Evolutionary conservation across 805 yeast species (phyloP).

Genomic region (Kluyveromyces siamensis): DNA sequence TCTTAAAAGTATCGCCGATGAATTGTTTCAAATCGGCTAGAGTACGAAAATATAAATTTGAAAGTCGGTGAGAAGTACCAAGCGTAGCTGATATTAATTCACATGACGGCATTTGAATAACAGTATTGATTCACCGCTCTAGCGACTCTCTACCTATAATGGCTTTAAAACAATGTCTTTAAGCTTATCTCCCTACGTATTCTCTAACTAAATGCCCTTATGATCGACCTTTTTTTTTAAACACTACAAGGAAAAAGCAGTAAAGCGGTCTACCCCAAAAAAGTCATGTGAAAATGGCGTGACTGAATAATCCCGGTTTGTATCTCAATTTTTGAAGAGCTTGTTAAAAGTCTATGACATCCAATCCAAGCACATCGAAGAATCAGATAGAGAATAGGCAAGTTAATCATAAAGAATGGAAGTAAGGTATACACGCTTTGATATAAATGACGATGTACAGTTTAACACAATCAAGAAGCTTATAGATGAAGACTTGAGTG

Average conservation of each 20-base stretch:
- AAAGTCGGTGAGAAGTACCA: background rate
- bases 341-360: too few relatives aligned
- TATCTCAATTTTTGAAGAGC: too few relatives aligned
- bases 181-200: background rate
- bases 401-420: background rate
- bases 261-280: too few relatives aligned
- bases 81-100: background rate
- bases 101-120: background rate
- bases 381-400: too few relatives aligned
- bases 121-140: background rate
- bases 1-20: constrained; percentile 33
- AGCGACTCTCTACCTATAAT: background rate
- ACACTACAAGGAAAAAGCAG: background rate
- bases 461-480: constrained; percentile 44
- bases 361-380: background rate
- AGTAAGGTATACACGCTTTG: constrained; percentile 16
- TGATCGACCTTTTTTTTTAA: background rate
- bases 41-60: constrained; percentile 25
- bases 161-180: background rate
- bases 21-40: constrained; percentile 36
- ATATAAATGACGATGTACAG: constrained; percentile 24
- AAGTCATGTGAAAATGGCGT: too few relatives aligned
- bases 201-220: background rate
- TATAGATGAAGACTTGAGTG: constrained; percentile 70
- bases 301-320: too few relatives aligned